Percentiles rank a stretch among this genome's conserved stretches.
phyloP scores from a whole-genome alignment of 208 protist species.

The Leishmania aethiopica region DNA sequence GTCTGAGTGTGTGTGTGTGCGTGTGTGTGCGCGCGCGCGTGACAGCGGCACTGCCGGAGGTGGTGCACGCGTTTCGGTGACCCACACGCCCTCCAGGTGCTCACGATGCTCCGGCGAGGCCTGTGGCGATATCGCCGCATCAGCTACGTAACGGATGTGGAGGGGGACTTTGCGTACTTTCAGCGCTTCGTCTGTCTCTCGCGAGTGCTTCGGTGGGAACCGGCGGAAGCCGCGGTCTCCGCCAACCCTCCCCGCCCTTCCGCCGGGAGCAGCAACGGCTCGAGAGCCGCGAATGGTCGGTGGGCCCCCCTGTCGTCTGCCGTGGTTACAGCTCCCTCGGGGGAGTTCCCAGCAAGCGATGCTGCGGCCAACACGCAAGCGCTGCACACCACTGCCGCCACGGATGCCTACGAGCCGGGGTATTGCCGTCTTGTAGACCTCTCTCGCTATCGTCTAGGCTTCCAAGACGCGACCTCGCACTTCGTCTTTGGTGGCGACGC shows the following conservation, averaged over 20 bases:
- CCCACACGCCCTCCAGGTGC: background rate
- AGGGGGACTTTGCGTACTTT: slow-evolving; percentile 88
- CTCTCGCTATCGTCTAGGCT: slow-evolving; percentile 33
- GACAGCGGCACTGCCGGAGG: background rate
- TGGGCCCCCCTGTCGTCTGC: slow-evolving; percentile 10
- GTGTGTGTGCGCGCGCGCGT: no score
- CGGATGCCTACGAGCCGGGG: background rate
- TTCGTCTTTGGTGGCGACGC: slow-evolving; percentile 92
- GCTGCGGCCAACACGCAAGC: background rate
- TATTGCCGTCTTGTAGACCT: slow-evolving; percentile 27
- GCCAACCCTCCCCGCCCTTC: background rate
- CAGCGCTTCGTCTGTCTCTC: slow-evolving; percentile 56
- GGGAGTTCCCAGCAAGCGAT: background rate
- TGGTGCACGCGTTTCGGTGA: background rate
- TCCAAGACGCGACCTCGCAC: slow-evolving; percentile 51
- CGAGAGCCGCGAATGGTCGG: background rate
- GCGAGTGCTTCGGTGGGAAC: slow-evolving; percentile 28
- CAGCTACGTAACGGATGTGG: slow-evolving; percentile 88
- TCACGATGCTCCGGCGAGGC: slow-evolving; percentile 33
- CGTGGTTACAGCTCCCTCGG: background rate
- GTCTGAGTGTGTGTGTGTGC: background rate
- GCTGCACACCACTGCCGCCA: background rate
- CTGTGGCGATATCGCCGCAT: slow-evolving; percentile 31
- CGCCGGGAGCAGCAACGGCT: background rate
- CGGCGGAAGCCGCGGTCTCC: background rate